Percentiles rank a stretch among this genome's conserved stretches.
Evolutionary conservation across 164 flowering plant genomes (phyloP).

Genomic region (Dillenia turbinata): DNA sequence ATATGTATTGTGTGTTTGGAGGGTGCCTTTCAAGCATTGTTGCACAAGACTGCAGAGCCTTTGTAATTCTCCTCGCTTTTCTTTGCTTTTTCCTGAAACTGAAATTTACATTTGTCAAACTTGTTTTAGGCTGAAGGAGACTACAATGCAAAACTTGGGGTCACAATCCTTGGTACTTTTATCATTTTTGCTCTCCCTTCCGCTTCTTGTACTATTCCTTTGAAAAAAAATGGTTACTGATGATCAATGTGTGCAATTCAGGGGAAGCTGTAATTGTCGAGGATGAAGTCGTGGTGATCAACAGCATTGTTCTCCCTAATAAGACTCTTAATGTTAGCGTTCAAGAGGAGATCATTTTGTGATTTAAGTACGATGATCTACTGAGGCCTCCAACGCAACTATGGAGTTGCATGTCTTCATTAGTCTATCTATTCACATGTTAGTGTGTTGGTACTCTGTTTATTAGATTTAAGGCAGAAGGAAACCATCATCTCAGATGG

Average conservation of each 20-base stretch:
- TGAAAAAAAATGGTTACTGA: too few species aligned
- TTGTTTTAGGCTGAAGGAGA: slow-evolving; percentile 59
- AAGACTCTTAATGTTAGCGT: slow-evolving; percentile 91
- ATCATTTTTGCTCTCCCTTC: not conserved
- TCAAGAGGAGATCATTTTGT: slow-evolving; percentile 91
- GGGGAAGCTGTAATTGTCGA: slow-evolving; percentile 93
- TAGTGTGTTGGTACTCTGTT: too few species aligned
- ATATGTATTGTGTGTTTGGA: not conserved
- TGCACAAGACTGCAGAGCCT: too few species aligned
- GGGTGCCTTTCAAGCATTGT: too few species aligned
- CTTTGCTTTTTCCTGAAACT: too few species aligned
- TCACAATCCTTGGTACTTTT: slow-evolving; percentile 68
- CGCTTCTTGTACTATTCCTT: not conserved
- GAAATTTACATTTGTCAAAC: not conserved
- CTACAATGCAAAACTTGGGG: slow-evolving; percentile 65
- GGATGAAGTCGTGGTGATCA: slow-evolving; percentile 92
- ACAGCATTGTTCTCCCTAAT: slow-evolving; percentile 91
- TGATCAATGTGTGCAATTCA: slow-evolving; percentile 19
- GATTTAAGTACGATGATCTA: not conserved
- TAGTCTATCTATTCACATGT: too few species aligned
- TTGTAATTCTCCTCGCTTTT: too few species aligned
- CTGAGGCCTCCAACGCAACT: too few species aligned
- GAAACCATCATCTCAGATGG: too few species aligned
- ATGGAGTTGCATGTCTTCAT: too few species aligned
- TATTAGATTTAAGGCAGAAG: too few species aligned